Evolutionary conservation across 306 rosid species (phyloP), one percentile per base, ranked within the genome.

Genomic region (Corylus americana): DNA sequence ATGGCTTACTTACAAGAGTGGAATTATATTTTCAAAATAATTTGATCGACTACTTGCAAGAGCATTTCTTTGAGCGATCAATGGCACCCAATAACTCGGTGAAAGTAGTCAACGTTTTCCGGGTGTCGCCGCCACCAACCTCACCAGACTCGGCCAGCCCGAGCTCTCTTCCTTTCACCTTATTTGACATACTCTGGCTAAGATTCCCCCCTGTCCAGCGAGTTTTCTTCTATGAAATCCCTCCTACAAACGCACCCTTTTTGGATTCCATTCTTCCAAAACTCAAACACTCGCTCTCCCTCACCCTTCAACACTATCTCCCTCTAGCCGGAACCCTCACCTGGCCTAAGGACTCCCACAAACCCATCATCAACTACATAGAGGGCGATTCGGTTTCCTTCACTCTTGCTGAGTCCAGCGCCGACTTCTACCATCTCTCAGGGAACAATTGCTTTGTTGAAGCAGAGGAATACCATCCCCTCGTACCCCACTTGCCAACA

Each of bases 251-350:
- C 48, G 20, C 42, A 1, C 3, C 48, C 57, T 70, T 81, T 31
- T 25, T 20, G 16, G 22, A 69, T 42, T 69, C 49, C 76, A 76
- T 88, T 1, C 29, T 91, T 76, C 86, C 90, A 4, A 83, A 71
- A 4, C 92, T 92, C 81, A 88, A 80, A 50, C 37, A 74, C 58
- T 71, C 87, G 0, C 78, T 83, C 13, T 76, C 79, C 7, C 58
- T 79, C 78, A 71, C 81, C 62, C 81, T 83, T 37, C 59, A 55
- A 11, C 54, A 79, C 67, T 87, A 71, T 16, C 76, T 73, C 14
- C 77, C 83, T 39, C 80, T 87, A 2, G 78, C 66, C 1, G 84
- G 87, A 2, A 83, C 64, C 58, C 81, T 87, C 75, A 75, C 51
- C 0, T 87, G 87, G 86, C 82, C 87, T 0, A 45, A 1, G 4